Percentiles rank a stretch among this genome's conserved stretches.
phyloP scores from a whole-genome alignment of 805 yeast genomes.

The Schwanniomyces pseudopolymorphus region DNA sequence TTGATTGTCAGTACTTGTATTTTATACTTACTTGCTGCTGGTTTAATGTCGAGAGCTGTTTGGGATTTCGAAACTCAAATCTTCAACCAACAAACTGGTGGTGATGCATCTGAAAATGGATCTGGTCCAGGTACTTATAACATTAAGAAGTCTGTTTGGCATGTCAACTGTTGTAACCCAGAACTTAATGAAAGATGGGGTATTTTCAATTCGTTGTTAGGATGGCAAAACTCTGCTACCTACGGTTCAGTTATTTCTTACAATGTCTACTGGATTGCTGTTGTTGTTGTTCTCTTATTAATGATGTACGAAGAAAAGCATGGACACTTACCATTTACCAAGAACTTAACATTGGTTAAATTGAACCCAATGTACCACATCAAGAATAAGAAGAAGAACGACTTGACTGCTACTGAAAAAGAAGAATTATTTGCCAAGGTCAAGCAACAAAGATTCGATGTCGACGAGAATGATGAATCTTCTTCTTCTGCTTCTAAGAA shows the following conservation, averaged over 20 bases:
- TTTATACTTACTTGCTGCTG: slow-evolving; percentile 86
- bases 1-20: slow-evolving; percentile 85
- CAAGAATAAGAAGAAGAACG: slow-evolving; percentile 60
- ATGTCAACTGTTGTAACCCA: slow-evolving; percentile 96
- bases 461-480: slow-evolving; percentile 12
- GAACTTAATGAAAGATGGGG: slow-evolving; percentile 94
- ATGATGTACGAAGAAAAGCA: slow-evolving; percentile 82
- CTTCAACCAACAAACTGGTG: slow-evolving; percentile 73
- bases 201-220: slow-evolving; percentile 88
- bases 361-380: slow-evolving; percentile 76
- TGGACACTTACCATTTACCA: slow-evolving; percentile 76
- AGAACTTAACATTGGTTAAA: slow-evolving; percentile 34
- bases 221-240: slow-evolving; percentile 98
- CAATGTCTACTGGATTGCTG: slow-evolving; percentile 81
- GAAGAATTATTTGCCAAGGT: slow-evolving; percentile 36
- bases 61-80: slow-evolving; percentile 81
- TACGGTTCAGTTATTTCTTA: slow-evolving; percentile 88
- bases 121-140: slow-evolving; percentile 95
- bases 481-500: slow-evolving; percentile 3
- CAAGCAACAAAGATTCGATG: slow-evolving; percentile 18
- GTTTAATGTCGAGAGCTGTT: slow-evolving; percentile 88
- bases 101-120: slow-evolving; percentile 93
- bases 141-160: slow-evolving; percentile 81
- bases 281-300: slow-evolving; percentile 53
- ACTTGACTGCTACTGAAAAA: slow-evolving; percentile 31